Percentiles rank a stretch among this genome's conserved stretches.
phyloP scores from a whole-genome alignment of 495 filamentous ascomycete species.

The Penicillium salamii region DNA sequence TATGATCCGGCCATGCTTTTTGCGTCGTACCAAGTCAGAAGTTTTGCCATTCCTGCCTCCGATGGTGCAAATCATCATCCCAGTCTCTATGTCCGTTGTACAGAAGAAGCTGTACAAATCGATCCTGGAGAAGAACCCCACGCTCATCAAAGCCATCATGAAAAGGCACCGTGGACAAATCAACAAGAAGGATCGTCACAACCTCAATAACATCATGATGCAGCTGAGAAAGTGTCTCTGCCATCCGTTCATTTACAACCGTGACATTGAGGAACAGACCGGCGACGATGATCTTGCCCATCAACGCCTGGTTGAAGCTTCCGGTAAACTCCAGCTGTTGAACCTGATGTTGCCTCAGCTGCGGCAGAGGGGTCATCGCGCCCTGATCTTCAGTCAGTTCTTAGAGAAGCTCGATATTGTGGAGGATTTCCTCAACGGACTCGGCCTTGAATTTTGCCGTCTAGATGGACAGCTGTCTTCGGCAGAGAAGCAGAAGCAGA shows the following conservation, averaged over 20 bases:
- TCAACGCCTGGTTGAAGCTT: conserved; percentile 84
- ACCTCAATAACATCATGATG: conserved; percentile 89
- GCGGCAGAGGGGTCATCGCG: conserved; percentile 81
- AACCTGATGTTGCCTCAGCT: conserved; percentile 90
- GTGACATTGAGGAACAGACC: conserved; percentile 78
- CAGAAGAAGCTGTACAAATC: conserved; percentile 95
- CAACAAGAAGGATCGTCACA: conserved; percentile 67
- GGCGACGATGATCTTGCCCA: conserved; percentile 52
- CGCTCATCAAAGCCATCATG: conserved; percentile 86
- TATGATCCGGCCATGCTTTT: conserved; percentile 79
- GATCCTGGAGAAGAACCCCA: conserved; percentile 83
- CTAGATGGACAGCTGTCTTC: conserved; percentile 80
- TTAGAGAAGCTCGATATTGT: conserved; percentile 82
- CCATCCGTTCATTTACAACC: conserved; percentile 92
- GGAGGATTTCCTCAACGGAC: conserved; percentile 80
- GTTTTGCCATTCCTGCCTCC: conserved; percentile 88
- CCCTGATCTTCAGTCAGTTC: conserved; percentile 96
- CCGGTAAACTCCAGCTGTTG: conserved; percentile 82
- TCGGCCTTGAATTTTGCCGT: conserved; percentile 69
- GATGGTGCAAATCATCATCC: conserved; percentile 91
- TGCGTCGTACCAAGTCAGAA: conserved; percentile 81
- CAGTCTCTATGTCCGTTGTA: conserved; percentile 85
- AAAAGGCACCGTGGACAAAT: conserved; percentile 51
- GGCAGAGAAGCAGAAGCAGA: conserved; percentile 86
- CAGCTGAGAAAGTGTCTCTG: conserved; percentile 93